Evolutionary conservation across 1,139 yeast genomes (phyloP).

Genomic region (Zygosaccharomyces sapae): DNA sequence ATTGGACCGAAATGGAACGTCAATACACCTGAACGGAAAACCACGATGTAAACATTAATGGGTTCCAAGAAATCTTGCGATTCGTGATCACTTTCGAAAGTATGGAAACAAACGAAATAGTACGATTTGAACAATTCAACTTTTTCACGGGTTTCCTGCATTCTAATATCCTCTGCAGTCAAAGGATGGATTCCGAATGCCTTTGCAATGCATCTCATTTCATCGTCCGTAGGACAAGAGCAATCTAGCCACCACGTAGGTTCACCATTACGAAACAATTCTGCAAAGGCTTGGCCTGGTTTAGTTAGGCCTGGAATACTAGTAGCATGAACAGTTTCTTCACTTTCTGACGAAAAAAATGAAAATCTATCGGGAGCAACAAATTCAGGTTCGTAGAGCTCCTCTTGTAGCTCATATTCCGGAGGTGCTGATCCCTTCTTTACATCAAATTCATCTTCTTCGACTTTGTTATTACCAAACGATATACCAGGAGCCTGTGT

Average conservation of each 20-base stretch:
- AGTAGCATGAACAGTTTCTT: constrained; percentile 85
- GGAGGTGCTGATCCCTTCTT: constrained; percentile 7
- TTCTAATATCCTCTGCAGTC: constrained; percentile 79
- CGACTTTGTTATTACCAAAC: constrained; percentile 40
- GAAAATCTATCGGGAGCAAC: constrained; percentile 68
- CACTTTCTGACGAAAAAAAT: constrained; percentile 74
- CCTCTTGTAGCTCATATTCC: constrained; percentile 6
- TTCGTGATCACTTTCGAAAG: constrained; percentile 71
- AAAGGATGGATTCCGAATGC: constrained; percentile 79
- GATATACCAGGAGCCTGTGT: constrained; percentile 32
- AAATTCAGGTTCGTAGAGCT: constrained; percentile 17
- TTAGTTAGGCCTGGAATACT: constrained; percentile 71
- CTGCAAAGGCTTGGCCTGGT: constrained; percentile 60
- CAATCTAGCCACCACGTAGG: constrained; percentile 76
- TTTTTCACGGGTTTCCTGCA: constrained; percentile 83
- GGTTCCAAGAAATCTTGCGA: constrained; percentile 83
- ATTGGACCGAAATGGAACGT: constrained; percentile 85
- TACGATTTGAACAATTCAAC: constrained; percentile 72
- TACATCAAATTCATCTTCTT: constrained; percentile 33
- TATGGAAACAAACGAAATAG: constrained; percentile 78
- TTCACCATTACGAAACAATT: constrained; percentile 50
- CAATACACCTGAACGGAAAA: constrained; percentile 76
- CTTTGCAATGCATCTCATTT: constrained; percentile 59
- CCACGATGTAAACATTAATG: constrained; percentile 81
- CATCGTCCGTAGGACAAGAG: constrained; percentile 63